Evolutionary conservation across 2,329 filamentous ascomycete genomes (phyloP), one percentile per base, ranked within the genome.

Genomic region (Aspergillus unguis): DNA sequence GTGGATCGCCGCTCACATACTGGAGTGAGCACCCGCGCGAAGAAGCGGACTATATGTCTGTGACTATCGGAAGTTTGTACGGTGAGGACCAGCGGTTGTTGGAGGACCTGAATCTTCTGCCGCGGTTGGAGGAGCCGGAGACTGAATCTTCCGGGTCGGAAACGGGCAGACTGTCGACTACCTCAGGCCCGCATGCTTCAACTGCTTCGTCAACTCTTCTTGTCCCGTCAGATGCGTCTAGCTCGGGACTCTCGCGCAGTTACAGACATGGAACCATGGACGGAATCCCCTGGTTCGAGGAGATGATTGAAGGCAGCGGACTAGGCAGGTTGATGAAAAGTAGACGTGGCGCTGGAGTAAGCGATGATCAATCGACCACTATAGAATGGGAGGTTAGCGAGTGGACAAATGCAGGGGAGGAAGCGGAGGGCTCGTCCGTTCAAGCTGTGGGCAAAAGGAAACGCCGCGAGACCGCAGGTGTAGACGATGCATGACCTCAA

Each of bases 301-400:
- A 83, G 58, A 80, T 95, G 77, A 81, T 95, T 2, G 82, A 88
- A 63, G 86, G 90, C 49, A 92, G 88, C 59, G 79, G 78, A 36
- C 73, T 95, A 38, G 88, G 88, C 2, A 84, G 80, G 46, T 77
- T 87, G 69, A 84, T 83, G 66, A 82, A 82, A 60, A 80, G 61
- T 48, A 73, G 79, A 64, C 78, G 77, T 54, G 82, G 83, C 11
- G 80, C 80, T 52, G 80, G 83, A 27, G 72, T 78, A 32, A 85
- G 81, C 46, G 72, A 74, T n/a, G 84, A 89, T 65, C 86, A 86
- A 11, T 78, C 75, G 28, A 81, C 85, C 35, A 82, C 77, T 41
- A 80, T 94, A 8, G 86, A 94, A 65, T 95, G 90, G 88, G 90
- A 95, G 71, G 80, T 96, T 58, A 79, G 86, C 36, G 91, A 96